These are phyloP conservation scores for Xylariaceae sp. DNA, from an alignment of 2,329 filamentous ascomycete genomes.

Conservation along the genomic window DNA sequence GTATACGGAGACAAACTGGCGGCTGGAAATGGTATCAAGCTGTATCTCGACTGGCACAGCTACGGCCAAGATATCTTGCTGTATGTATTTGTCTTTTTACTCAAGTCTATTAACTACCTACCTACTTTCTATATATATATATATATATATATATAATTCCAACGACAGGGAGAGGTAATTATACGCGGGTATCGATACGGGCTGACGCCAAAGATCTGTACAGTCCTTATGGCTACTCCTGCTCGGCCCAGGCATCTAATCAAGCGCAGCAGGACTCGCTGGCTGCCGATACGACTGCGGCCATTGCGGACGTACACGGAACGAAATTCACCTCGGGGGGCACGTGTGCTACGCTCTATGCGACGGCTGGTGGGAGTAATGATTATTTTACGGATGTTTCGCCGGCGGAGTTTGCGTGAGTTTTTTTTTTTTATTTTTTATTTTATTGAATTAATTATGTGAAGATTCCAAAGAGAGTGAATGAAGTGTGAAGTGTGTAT, in stretches of 20 bases:
- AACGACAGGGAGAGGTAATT: no score
- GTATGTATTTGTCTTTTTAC: slow-evolving; percentile 12
- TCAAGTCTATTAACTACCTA: neutral
- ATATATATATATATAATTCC: neutral
- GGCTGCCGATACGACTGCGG: slow-evolving; percentile 27
- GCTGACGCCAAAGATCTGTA: neutral
- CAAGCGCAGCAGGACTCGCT: slow-evolving; percentile 31
- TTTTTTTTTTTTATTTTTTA: neutral
- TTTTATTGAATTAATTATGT: neutral
- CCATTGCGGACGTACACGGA: slow-evolving; percentile 24
- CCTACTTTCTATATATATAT: neutral
- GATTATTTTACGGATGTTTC: slow-evolving; percentile 31
- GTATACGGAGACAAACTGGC: slow-evolving; percentile 43
- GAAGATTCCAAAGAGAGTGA: no score
- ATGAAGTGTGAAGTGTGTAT: no score
- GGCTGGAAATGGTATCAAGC: slow-evolving; percentile 25
- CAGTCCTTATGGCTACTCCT: slow-evolving; percentile 30
- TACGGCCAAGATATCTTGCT: slow-evolving; percentile 30
- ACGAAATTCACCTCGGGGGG: slow-evolving; percentile 34
- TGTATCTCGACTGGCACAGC: slow-evolving; percentile 30
- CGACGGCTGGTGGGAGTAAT: slow-evolving; percentile 24
- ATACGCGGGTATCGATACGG: neutral
- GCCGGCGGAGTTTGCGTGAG: slow-evolving; percentile 27
- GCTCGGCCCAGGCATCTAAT: slow-evolving; percentile 24
- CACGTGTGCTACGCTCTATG: slow-evolving; percentile 36